These are phyloP conservation scores for Ustilago tritici DNA, from an alignment of 1,284 basidiomycete species.

Conservation along the genomic window DNA sequence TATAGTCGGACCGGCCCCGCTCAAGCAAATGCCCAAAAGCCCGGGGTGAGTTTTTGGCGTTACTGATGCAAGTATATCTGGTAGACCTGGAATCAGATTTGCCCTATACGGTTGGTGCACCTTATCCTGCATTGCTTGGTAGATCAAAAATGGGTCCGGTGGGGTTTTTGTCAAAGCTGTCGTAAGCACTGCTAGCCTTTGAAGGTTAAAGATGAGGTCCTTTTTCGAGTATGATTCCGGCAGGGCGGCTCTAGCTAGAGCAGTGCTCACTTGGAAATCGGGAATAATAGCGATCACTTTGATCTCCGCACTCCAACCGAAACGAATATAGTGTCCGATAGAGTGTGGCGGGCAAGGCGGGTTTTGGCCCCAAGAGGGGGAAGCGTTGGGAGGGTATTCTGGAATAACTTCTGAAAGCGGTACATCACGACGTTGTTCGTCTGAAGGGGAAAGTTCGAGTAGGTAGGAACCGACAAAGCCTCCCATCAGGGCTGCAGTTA, in stretches of 20 bases:
- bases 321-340: conserved; percentile 94
- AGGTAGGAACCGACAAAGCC: conserved; percentile 99
- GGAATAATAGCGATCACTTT: conserved; percentile 96
- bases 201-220: conserved; percentile 95
- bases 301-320: conserved; percentile 87
- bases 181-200: conserved; percentile 96
- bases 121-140: conserved; percentile 99
- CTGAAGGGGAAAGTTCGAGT: conserved; percentile 77
- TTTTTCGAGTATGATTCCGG: conserved; percentile 86
- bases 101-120: conserved; percentile 97
- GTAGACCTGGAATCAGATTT: conserved; percentile 85
- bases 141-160: conserved; percentile 92
- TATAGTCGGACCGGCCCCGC: conserved; percentile 97
- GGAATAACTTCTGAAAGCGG: conserved; percentile 96
- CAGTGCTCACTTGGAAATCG: conserved; percentile 94
- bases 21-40: conserved; percentile 94
- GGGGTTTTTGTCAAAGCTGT: conserved; percentile 91
- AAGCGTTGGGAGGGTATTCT: conserved; percentile 93
- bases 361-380: conserved; percentile 86
- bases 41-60: conserved; percentile 91
- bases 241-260: conserved; percentile 89
- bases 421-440: conserved; percentile 81
- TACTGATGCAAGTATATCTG: conserved; percentile 77
- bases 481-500: conserved; percentile 94
- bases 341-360: conserved; percentile 88